Evolutionary conservation across 2,329 filamentous ascomycete species (phyloP).

Genomic region (Ceratocystis papillata): DNA sequence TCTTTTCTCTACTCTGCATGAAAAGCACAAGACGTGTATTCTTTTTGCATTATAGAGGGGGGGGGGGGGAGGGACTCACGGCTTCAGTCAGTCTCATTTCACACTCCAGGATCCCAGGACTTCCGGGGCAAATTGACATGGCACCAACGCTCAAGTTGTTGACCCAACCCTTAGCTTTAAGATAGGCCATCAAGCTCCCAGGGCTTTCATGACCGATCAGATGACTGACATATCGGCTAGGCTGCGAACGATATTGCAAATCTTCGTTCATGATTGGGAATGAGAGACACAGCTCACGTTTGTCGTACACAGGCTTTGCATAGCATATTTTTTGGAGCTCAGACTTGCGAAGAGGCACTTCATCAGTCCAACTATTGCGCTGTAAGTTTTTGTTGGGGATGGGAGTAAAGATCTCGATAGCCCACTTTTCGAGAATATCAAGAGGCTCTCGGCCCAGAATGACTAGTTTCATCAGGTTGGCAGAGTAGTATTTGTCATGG

Average conservation of each 20-base stretch:
- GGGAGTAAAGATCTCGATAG: slow-evolving; percentile 67
- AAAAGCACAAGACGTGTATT: neutral
- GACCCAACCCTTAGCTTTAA: slow-evolving; percentile 84
- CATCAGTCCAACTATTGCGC: slow-evolving; percentile 45
- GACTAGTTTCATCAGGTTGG: slow-evolving; percentile 87
- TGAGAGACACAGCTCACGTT: slow-evolving; percentile 63
- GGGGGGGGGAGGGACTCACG: slow-evolving; percentile 34
- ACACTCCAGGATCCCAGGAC: slow-evolving; percentile 66
- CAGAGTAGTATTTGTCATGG: slow-evolving; percentile 79
- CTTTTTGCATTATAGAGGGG: too few relatives aligned
- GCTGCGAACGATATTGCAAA: slow-evolving; percentile 64
- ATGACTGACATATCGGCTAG: slow-evolving; percentile 76
- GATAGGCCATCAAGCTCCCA: slow-evolving; percentile 78
- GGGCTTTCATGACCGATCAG: slow-evolving; percentile 87
- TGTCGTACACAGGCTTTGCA: slow-evolving; percentile 86
- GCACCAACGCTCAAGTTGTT: slow-evolving; percentile 71
- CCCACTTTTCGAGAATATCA: slow-evolving; percentile 75
- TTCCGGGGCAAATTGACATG: slow-evolving; percentile 64
- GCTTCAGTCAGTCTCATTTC: slow-evolving; percentile 74
- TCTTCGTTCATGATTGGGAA: slow-evolving; percentile 85
- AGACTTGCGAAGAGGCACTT: slow-evolving; percentile 40
- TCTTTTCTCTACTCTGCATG: neutral
- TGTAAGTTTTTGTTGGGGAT: slow-evolving; percentile 73
- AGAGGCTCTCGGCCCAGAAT: slow-evolving; percentile 72
- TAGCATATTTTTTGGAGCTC: slow-evolving; percentile 60